These are phyloP conservation scores for Penicillium maclennaniae DNA, from an alignment of 495 filamentous ascomycete genomes.

Conservation along the genomic window DNA sequence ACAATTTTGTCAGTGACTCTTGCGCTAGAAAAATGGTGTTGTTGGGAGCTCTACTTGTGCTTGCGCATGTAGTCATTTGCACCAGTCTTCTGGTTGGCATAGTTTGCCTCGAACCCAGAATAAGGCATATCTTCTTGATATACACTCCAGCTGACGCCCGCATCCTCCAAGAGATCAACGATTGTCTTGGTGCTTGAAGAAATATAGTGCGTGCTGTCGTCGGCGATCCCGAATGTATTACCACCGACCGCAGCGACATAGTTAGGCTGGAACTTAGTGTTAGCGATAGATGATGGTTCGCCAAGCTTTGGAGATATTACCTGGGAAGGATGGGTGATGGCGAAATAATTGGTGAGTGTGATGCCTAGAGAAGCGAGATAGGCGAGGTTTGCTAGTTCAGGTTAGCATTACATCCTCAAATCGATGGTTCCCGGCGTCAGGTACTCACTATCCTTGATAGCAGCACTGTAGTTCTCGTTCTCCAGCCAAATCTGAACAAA, in stretches of 20 bases:
- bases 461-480: slow-evolving; percentile 9
- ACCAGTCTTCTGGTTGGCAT: slow-evolving; percentile 6
- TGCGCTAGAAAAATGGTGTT: neutral
- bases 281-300: neutral
- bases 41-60: slow-evolving; percentile 7
- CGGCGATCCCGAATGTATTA: slow-evolving; percentile 3
- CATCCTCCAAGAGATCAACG: slow-evolving; percentile 6
- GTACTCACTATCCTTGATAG: slow-evolving; percentile 6
- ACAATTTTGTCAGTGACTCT: neutral
- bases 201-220: slow-evolving; percentile 4
- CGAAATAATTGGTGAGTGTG: slow-evolving; percentile 9
- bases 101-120: slow-evolving; percentile 10
- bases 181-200: slow-evolving; percentile 8
- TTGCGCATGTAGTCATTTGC: slow-evolving; percentile 11
- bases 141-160: slow-evolving; percentile 9
- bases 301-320: neutral
- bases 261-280: slow-evolving; percentile 4
- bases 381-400: slow-evolving; percentile 6
- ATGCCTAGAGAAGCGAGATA: slow-evolving; percentile 8
- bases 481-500: slow-evolving; percentile 10
- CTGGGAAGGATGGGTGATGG: slow-evolving; percentile 12
- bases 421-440: neutral
- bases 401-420: neutral
- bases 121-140: slow-evolving; percentile 12
- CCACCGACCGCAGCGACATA: slow-evolving; percentile 10